These are phyloP conservation scores for Cicer pinnatifidum DNA, from an alignment of 306 rosid genomes.

Conservation along the genomic window DNA sequence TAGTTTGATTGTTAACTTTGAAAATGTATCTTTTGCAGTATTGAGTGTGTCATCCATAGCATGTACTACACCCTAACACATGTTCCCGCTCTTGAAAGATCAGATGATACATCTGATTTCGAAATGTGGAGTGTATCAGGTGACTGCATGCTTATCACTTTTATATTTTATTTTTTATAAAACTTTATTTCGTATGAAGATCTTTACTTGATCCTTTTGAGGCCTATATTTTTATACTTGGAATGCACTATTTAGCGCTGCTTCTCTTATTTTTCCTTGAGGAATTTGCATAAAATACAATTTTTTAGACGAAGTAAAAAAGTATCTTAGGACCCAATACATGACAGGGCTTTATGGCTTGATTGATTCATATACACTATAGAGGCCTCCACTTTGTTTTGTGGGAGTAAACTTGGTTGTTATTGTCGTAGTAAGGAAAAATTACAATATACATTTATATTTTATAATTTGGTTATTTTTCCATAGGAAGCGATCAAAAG, in stretches of 20 bases:
- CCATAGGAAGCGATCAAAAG: conserved; percentile 53
- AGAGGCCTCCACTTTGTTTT: neutral
- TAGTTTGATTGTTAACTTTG: conserved; percentile 31
- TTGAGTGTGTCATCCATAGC: conserved; percentile 56
- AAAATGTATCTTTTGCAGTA: conserved; percentile 55
- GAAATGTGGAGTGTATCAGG: conserved; percentile 83
- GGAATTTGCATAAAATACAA: conserved; percentile 5
- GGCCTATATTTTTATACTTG: conserved; percentile 24
- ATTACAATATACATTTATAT: conserved; percentile 19
- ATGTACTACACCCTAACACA: conserved; percentile 61
- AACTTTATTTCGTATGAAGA: conserved; percentile 23
- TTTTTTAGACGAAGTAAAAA: neutral
- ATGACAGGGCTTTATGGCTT: conserved; percentile 1
- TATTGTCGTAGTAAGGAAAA: neutral
- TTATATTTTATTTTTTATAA: neutral
- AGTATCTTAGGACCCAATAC: neutral
- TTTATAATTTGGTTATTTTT: conserved; percentile 42
- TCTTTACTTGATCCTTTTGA: conserved; percentile 17
- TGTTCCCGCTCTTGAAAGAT: conserved; percentile 59
- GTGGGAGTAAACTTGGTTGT: conserved; percentile 5
- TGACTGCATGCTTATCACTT: conserved; percentile 45
- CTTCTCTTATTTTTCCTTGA: neutral
- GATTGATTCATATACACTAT: neutral
- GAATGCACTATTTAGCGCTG: conserved; percentile 8
- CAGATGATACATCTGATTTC: conserved; percentile 53